A percentile compares a stretch with the other conserved stretches of the same genome.
phyloP scores from a whole-genome alignment of 1,139 yeast species.

The Taphrina communis region DNA sequence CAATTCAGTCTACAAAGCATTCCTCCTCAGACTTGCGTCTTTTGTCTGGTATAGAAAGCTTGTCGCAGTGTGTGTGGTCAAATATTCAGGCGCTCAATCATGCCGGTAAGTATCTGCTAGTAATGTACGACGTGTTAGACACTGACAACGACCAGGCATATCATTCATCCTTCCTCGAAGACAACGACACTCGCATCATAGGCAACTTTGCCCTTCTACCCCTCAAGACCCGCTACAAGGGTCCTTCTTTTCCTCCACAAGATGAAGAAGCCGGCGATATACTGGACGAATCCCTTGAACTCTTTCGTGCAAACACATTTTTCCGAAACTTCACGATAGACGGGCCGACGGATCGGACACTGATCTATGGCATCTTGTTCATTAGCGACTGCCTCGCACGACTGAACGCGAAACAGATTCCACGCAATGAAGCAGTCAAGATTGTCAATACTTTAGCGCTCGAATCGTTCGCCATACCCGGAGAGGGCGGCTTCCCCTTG shows the following conservation, averaged over 20 bases:
- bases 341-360: constrained; percentile 92
- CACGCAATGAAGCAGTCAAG: constrained; percentile 68
- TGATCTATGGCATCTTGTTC: constrained; percentile 92
- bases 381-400: constrained; percentile 81
- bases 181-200: constrained; percentile 51
- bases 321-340: constrained; percentile 96
- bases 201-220: constrained; percentile 82
- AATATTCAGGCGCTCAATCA: not conserved
- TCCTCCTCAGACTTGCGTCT: too few relatives aligned
- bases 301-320: constrained; percentile 93
- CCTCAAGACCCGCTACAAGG: constrained; percentile 79
- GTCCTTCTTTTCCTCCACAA: constrained; percentile 86
- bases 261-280: constrained; percentile 72
- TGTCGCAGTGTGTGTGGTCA: too few relatives aligned
- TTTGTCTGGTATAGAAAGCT: too few relatives aligned
- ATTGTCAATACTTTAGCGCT: constrained; percentile 79
- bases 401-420: constrained; percentile 55
- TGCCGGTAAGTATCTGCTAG: not conserved
- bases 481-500: constrained; percentile 91
- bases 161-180: constrained; percentile 84
- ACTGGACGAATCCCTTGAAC: constrained; percentile 84
- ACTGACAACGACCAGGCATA: constrained; percentile 61
- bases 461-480: constrained; percentile 90
- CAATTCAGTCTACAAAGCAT: too few relatives aligned
- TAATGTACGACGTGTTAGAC: not conserved